Evolutionary conservation across 805 yeast species (phyloP).

Genomic region (Sugiyamaella smithiae): DNA sequence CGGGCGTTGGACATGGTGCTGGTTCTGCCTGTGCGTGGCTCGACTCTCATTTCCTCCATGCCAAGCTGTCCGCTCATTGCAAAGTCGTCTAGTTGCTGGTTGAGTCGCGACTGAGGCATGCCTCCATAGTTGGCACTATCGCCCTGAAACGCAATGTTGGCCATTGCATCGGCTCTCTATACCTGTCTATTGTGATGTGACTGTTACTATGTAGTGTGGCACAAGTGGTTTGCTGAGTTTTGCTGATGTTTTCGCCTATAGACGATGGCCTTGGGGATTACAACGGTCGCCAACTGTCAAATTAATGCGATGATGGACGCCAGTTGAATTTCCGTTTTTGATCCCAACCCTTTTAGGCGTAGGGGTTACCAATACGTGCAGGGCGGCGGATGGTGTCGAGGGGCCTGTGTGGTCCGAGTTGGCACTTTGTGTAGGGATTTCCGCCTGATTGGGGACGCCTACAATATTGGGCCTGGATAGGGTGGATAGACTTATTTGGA

Average conservation of each 20-base stretch:
- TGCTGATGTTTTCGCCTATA: too few species aligned
- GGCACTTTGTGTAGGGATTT: too few species aligned
- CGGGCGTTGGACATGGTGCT: constrained; percentile 19
- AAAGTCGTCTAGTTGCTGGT: constrained; percentile 22
- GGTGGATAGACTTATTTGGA: too few species aligned
- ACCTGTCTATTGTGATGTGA: too few species aligned
- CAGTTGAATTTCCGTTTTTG: constrained; percentile 4
- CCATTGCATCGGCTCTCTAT: constrained; percentile 4
- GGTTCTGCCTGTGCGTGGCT: constrained; percentile 14
- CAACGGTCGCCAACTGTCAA: constrained; percentile 3
- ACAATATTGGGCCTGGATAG: too few species aligned
- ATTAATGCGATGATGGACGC: constrained; percentile 6
- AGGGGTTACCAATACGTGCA: constrained; percentile 2
- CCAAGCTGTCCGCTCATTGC: constrained; percentile 10
- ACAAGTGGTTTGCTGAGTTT: too few species aligned
- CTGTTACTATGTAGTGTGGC: too few species aligned
- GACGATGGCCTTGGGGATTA: not conserved
- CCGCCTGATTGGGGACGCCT: too few species aligned
- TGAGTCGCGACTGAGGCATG: constrained; percentile 26
- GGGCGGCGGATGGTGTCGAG: constrained; percentile 3
- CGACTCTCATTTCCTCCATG: constrained; percentile 10
- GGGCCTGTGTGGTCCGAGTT: too few species aligned
- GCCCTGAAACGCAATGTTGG: constrained; percentile 6
- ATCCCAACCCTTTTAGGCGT: constrained; percentile 7
- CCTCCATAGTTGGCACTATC: constrained; percentile 22